These are phyloP conservation scores for Coniochaeta hoffmannii DNA, from an alignment of 2,329 filamentous ascomycete species.

Conservation along the genomic window DNA sequence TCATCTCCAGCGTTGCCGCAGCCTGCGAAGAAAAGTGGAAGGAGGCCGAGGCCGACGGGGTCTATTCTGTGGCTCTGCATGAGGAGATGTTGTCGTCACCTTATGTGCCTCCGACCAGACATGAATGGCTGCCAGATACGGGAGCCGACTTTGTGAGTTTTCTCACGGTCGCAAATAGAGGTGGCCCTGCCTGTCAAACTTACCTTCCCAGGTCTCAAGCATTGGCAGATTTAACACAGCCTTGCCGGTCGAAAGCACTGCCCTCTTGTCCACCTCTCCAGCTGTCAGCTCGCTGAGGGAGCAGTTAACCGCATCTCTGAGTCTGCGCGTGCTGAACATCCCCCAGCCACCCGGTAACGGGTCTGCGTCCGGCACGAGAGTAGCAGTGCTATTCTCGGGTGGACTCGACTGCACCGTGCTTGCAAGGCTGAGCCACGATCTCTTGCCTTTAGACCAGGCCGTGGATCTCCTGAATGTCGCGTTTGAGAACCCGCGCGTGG, in stretches of 20 bases:
- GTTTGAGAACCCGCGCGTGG: constrained; percentile 84
- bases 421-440: constrained; percentile 70
- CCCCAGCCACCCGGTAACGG: constrained; percentile 38
- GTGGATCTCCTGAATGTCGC: constrained; percentile 93
- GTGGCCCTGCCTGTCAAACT: constrained; percentile 27
- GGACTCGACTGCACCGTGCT: constrained; percentile 89
- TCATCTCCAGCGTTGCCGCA: constrained; percentile 66
- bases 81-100: constrained; percentile 4
- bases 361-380: constrained; percentile 34
- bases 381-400: constrained; percentile 87
- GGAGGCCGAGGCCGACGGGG: constrained; percentile 79
- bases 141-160: constrained; percentile 38
- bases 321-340: constrained; percentile 56
- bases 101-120: constrained; percentile 10
- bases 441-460: constrained; percentile 58
- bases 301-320: constrained; percentile 54
- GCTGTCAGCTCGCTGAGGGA: constrained; percentile 46
- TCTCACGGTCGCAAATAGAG: not conserved
- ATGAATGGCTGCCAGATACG: constrained; percentile 25
- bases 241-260: constrained; percentile 23
- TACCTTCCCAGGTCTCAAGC: constrained; percentile 40
- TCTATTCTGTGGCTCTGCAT: constrained; percentile 60
- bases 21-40: constrained; percentile 47
- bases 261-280: constrained; percentile 31
- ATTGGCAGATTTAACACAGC: constrained; percentile 45